Base-by-base conservation (phyloP, 768 basidiomycete species). In the Boletus sensibilis region DNA sequence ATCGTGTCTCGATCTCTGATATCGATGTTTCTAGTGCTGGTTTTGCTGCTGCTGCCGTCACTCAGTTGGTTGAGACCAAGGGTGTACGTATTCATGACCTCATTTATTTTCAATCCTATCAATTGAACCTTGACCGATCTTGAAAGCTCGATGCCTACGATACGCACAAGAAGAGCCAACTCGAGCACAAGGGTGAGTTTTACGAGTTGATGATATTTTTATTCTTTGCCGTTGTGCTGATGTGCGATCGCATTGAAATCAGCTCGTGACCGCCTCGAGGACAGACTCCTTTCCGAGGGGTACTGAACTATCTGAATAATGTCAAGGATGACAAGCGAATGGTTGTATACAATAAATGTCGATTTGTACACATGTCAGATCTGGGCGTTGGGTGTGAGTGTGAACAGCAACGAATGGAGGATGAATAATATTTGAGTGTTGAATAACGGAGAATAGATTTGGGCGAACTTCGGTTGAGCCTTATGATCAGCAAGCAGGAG, bases 41-140 rank as follows among this genome's bases (percentile, higher is more conserved):
- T 8, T 21, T 64, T 13, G n/a, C 29, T 20, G 57, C 18, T 21
- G 62, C 47, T n/a, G 64, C 39, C 1, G 0, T 37, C 5, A 42
- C 54, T 25, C 62, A 23, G 1, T 33, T 66, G 23, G 13, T 25
- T 4, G 62, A 67, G 48, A 64, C 65, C 12, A 67, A 67, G 25
- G 65, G 65, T 20, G 63, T 64, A 51, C 20, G 63, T 57, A 8
- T 25, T 45, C 1, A 8, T 37, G 5, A 18, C 5, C 3, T 38
- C 18, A 14, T 34, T 23, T 37, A 6, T 34, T 34, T 33, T 8
- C 23, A 20, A 57, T 20, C 4, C 4, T 35, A 13, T 31, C 3
- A 3, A 27, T 8, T 12, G 16, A 29, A 27, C 1, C 3, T 39
- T 42, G 38, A 52, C 29, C 8, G 9, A 33, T 46, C 18, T 23